Evolutionary conservation across 768 basidiomycete species (phyloP).

Genomic region (Rhizopogon vesiculosus): DNA sequence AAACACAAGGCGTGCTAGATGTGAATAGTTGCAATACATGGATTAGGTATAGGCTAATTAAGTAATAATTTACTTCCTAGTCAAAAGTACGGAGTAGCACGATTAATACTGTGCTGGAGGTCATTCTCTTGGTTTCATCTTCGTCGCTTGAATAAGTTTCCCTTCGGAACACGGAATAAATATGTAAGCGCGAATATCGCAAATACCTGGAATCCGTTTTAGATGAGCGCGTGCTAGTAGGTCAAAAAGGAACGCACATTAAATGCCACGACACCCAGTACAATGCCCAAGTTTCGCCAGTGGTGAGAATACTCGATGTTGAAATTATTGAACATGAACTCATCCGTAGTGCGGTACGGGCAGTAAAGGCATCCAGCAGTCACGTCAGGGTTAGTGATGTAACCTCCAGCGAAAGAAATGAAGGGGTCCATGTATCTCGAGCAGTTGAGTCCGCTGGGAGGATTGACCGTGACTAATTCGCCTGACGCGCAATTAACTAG

Average conservation of each 20-base stretch:
- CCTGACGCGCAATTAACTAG: slow-evolving; percentile 41
- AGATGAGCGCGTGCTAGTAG: background rate
- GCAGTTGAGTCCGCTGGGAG: slow-evolving; percentile 53
- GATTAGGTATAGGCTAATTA: too few relatives aligned
- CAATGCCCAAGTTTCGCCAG: slow-evolving; percentile 53
- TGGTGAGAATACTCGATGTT: slow-evolving; percentile 52
- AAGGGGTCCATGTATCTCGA: slow-evolving; percentile 44
- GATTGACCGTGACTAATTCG: slow-evolving; percentile 50
- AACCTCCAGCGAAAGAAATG: slow-evolving; percentile 48
- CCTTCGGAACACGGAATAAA: background rate
- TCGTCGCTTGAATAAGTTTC: background rate
- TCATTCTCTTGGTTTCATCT: background rate
- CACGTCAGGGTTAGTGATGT: slow-evolving; percentile 51
- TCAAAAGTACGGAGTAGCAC: too few relatives aligned
- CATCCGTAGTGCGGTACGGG: slow-evolving; percentile 44
- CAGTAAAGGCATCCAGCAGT: slow-evolving; percentile 55
- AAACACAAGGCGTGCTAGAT: too few relatives aligned
- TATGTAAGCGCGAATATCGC: background rate
- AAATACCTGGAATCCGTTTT: background rate
- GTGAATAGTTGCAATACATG: too few relatives aligned
- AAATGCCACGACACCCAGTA: slow-evolving; percentile 42
- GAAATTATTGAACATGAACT: slow-evolving; percentile 38
- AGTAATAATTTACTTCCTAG: too few relatives aligned
- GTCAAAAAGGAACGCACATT: slow-evolving; percentile 35
- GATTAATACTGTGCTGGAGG: too few relatives aligned